Evolutionary conservation across 2,329 filamentous ascomycete species (phyloP).

Genomic region (Gaeumannomyces tritici): DNA sequence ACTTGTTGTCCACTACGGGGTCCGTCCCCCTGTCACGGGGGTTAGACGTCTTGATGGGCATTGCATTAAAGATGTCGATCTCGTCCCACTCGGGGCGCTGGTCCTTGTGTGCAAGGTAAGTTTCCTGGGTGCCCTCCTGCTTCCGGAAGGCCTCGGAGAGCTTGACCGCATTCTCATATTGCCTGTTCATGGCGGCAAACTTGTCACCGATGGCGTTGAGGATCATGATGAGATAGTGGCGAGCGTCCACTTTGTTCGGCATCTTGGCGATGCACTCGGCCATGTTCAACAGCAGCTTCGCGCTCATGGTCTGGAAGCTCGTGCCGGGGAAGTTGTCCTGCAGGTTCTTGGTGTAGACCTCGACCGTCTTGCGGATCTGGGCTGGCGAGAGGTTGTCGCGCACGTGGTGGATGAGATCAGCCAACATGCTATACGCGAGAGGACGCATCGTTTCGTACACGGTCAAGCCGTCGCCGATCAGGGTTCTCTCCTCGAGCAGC

Average conservation of each 20-base stretch:
- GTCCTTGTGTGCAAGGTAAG: conserved; percentile 76
- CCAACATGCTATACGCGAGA: conserved; percentile 95
- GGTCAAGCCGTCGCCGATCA: conserved; percentile 92
- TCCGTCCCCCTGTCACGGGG: conserved; percentile 81
- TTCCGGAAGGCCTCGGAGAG: conserved; percentile 69
- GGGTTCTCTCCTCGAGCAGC: conserved; percentile 81
- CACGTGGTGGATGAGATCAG: conserved; percentile 94
- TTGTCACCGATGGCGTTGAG: conserved; percentile 97
- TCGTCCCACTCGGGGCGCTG: conserved; percentile 90
- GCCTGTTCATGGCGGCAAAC: conserved; percentile 94
- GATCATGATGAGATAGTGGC: conserved; percentile 95
- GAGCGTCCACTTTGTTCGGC: conserved; percentile 84
- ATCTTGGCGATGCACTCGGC: conserved; percentile 95
- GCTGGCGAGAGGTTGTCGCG: conserved; percentile 79
- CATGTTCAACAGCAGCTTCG: conserved; percentile 94
- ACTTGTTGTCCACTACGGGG: conserved; percentile 93
- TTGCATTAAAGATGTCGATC: conserved; percentile 92
- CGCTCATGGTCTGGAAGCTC: conserved; percentile 99
- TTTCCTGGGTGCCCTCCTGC: conserved; percentile 56
- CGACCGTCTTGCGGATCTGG: conserved; percentile 90
- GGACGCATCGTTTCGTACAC: conserved; percentile 96
- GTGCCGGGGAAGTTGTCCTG: conserved; percentile 95
- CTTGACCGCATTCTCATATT: conserved; percentile 92
- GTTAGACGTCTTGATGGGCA: conserved; percentile 92
- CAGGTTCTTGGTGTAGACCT: conserved; percentile 93